Evolutionary conservation across 306 rosid species (phyloP).

Genomic region (Prunus fruticosa): DNA sequence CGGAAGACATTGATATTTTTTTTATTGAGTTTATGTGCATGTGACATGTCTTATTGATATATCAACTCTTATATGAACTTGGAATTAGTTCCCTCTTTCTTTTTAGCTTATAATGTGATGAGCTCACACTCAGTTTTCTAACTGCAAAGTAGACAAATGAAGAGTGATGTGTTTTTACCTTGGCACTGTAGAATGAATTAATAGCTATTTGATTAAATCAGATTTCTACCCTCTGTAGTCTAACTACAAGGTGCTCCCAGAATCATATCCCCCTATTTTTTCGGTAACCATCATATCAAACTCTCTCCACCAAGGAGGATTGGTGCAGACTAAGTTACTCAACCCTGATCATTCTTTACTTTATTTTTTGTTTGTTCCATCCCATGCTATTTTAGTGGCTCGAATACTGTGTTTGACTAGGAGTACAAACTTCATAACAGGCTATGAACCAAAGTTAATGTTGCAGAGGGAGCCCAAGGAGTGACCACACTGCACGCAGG

Average conservation of each 20-base stretch:
- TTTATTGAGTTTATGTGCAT: not conserved
- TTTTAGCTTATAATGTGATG: not conserved
- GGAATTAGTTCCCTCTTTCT: not conserved
- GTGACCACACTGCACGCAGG: conserved; percentile 65
- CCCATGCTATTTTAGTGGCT: conserved; percentile 7
- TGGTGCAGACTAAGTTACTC: not conserved
- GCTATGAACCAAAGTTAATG: conserved; percentile 60
- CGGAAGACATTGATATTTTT: not conserved
- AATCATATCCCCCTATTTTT: not conserved
- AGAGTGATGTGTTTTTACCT: not conserved
- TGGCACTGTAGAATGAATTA: not conserved
- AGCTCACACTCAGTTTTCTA: too few relatives aligned
- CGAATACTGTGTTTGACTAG: conserved; percentile 38
- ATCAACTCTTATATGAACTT: not conserved
- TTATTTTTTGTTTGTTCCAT: not conserved
- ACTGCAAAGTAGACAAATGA: not conserved
- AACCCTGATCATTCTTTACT: not conserved
- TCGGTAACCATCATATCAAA: not conserved
- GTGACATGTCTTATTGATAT: not conserved
- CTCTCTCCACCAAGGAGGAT: not conserved
- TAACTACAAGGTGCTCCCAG: not conserved
- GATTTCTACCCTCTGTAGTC: not conserved
- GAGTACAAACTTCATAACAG: conserved; percentile 57
- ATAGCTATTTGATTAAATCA: not conserved
- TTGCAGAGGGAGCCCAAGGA: conserved; percentile 93